A percentile compares a stretch with the other conserved stretches of the same genome.
Conservation (phyloP, 202 grass and related monocot genomes). For the Zoysia matrella region DNA sequence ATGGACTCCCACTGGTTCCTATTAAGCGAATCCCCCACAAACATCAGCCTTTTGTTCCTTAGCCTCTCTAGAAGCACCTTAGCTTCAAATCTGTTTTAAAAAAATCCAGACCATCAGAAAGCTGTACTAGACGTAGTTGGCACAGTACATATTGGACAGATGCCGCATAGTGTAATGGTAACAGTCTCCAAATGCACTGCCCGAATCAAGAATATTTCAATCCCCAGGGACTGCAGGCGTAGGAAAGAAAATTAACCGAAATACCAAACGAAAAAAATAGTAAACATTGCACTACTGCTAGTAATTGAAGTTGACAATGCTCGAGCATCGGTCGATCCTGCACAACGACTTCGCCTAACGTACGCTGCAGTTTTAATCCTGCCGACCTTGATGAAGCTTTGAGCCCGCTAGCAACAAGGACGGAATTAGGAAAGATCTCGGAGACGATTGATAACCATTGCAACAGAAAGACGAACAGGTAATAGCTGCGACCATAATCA, state of each 20-base stretch:
- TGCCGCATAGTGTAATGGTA: not conserved
- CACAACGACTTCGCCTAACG: constrained; percentile 40
- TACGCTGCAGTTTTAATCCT: constrained; percentile 12
- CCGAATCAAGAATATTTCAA: not conserved
- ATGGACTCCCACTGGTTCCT: constrained; percentile 45
- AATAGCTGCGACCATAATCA: not conserved
- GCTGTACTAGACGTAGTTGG: not conserved
- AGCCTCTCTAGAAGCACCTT: constrained; percentile 68
- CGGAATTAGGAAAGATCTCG: not conserved
- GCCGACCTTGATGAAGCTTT: constrained; percentile 47
- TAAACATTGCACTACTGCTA: constrained; percentile 5
- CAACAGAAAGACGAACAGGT: not conserved
- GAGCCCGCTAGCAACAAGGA: constrained; percentile 30
- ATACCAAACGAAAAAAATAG: not conserved
- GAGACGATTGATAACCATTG: not conserved
- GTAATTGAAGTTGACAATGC: not conserved
- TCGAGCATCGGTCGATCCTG: not conserved
- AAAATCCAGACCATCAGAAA: not conserved
- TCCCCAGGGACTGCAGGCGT: not conserved
- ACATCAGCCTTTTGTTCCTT: constrained; percentile 84
- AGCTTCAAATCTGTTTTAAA: constrained; percentile 60
- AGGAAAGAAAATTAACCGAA: not conserved
- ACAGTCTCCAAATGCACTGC: not conserved
- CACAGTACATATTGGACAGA: not conserved
- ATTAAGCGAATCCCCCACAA: constrained; percentile 88